Evolutionary conservation across 2,329 filamentous ascomycete species (phyloP), one percentile per base, ranked within the genome.

Genomic region (Exophiala alcalophila): DNA sequence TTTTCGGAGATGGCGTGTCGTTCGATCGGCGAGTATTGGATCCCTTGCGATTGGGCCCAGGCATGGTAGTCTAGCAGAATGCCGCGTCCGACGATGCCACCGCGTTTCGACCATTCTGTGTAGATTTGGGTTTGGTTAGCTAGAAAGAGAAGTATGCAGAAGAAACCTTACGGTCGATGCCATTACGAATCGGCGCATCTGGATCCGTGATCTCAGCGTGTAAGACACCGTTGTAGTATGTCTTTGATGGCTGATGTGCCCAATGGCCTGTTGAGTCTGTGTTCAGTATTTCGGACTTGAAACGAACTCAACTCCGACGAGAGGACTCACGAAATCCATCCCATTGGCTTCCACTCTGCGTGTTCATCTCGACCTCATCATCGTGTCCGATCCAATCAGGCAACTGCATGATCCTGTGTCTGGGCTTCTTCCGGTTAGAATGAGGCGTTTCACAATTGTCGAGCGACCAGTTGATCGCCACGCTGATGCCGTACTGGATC

Each of bases 1-100:
- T 84, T 66, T 25, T 65, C 65, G 0, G 69, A 72, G 57, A 83
- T 81, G 19, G 70, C 65, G 53, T 79, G 66, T 0, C 68, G 65
- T 3, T 68, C 68, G 34, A 78, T 71, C 1, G 77, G 69, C 48
- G 76, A 66, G 46, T 73, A 77, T 3, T 60, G 40, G n/a, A 73
- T 71, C 6, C 71, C 69, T 40, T 74, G 71, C 4, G 67, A 67
- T 32, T 72, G 65, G 4, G 74, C 68, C 40, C 72, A 79, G 6
- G 59, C 49, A 24, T 56, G 50, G 52, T 69, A 69, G 51, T 70
- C 67, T n/a, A 70, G 58, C 4, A 69, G 61, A 32, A 70, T 54
- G 37, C 62, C 67, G 36, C 67, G 63, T 28, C 62, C 61, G 10
- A 65, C 63, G 30, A 70, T 63, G 27, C 66, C 66, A 47, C 66